Base-by-base conservation (phyloP, 176 grass and related monocot genomes). In the Otatea glauca region DNA sequence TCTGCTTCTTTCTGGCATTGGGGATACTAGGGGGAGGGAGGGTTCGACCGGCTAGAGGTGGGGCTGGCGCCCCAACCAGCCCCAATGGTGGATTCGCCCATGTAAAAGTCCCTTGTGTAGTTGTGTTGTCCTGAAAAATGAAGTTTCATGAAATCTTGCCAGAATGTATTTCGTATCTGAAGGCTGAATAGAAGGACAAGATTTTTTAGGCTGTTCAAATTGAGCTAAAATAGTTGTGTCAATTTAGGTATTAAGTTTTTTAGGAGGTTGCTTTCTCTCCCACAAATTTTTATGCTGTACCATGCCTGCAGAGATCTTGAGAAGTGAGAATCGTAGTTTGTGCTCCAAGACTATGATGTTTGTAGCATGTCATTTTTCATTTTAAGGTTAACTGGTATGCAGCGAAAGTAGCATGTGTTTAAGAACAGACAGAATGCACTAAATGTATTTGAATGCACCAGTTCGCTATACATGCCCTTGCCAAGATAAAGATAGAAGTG, bases 401-500 rank as follows among this genome's bases (percentile, higher is more conserved):
- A 6, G 53, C 25, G 56, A 24, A 70, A 49, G 51, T 76, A 44
- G 24, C 37, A 37, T 16, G 12, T 27, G 53, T 16, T 41, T 85
- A 75, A 81, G 23, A 78, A 81, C 55, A 38, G 3, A 59, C 47
- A 70, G 37, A 32, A 25, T 56, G n/a, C 21, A 20, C 44, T 20
- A 37, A 5, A 49, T 49, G 12, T 49, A 49, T 49, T 49, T 49
- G 45, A 41, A 25, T 56, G n/a, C 21, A 20, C 44, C 25, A 37
- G 41, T 54, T 23, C 11, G 56, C 29, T 79, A 20, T 41, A 73
- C 34, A 58, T 50, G 32, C 84, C 8, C 16, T 7, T 54, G 51
- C 49, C 15, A 84, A 56, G 74, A 13, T 43, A 61, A 84, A 56
- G 74, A 13, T 43, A 61, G 25, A 66, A 42, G 17, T 72, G 42